Evolutionary conservation across 345 rosid species (phyloP).

Genomic region (Sisymbrium irio): DNA sequence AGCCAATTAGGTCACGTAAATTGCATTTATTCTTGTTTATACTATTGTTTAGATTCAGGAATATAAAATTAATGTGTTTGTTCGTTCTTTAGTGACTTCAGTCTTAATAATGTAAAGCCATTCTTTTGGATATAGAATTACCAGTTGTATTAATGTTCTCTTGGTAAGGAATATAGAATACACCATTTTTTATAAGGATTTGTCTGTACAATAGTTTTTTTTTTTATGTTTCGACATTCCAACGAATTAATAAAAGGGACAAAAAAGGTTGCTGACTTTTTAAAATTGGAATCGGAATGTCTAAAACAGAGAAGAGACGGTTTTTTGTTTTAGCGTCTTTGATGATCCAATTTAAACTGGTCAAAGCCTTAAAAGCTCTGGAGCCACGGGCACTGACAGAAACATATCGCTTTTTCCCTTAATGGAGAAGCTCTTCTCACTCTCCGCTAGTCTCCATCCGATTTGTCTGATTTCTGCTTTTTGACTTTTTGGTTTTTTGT

Average conservation of each 20-base stretch:
- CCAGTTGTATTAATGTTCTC: not conserved
- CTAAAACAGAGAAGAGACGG: not conserved
- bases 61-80: conserved; percentile 23
- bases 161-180: not conserved
- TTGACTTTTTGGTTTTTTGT: not conserved
- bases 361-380: not conserved
- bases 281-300: not conserved
- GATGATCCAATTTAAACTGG: not conserved
- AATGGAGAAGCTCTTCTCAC: too few relatives aligned
- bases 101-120: not conserved
- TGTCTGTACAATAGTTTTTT: not conserved
- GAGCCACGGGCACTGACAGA: not conserved
- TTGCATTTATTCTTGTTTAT: not conserved
- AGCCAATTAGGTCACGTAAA: not conserved
- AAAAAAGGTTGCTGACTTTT: not conserved
- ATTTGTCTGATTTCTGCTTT: too few relatives aligned
- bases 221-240: not conserved
- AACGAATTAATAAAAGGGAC: not conserved
- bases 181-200: not conserved
- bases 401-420: not conserved
- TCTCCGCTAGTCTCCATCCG: too few relatives aligned
- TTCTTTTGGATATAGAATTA: not conserved
- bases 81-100: conserved; percentile 1
- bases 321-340: not conserved
- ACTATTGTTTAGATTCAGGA: conserved; percentile 10